Evolutionary conservation across 164 flowering plant species (phyloP), one percentile per base, ranked within the genome.

Genomic region (Nymphaea colorata): DNA sequence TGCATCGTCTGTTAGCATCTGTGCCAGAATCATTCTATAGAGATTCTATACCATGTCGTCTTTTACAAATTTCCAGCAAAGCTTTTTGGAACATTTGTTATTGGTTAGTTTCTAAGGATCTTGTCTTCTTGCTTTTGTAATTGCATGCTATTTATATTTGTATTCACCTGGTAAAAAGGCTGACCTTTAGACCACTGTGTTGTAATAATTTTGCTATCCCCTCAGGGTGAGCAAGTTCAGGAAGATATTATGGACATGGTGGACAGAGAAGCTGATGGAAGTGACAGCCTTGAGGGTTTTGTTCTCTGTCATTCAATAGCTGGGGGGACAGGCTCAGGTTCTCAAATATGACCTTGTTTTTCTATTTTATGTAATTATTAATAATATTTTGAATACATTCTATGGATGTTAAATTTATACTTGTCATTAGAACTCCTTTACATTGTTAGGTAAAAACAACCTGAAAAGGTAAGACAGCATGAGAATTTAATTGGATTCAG

Each of bases 261-360:
- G 75, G 98, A 95, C 72, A 86, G 99, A 79, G 99, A 95, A 80
- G 99, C 98, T 42, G 99, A 95, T 83, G 99, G 99, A 76, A 95
- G 99, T 72, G 99, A 95, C 72, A 95, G 98, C 74, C 98, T 95
- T 68, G 98, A 95, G 81, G 99, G 99, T 72, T 94, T 95, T 82
- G 99, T 95, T 76, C 77, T 95, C 10, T 92, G 98, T 74, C 99
- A 95, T 73, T 92, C 98, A 25, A 95, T 95, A 68, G 99, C 98
- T 75, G 99, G 99, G 66, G 99, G 99, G 77, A 95, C 99, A 57
- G 99, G 99, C 79, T 95, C 99, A 90, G 99, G 99, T 94, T 72
- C 59, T 61, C 25, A 14, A 10, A 55, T 42, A 15, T 25, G 8
- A 5, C 42, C 16, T 65, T 45, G 7, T 61, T 60, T 0, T 3